These are phyloP conservation scores for Phytopythium litorale DNA, from an alignment of 352 stramenopile species.

Conservation along the genomic window DNA sequence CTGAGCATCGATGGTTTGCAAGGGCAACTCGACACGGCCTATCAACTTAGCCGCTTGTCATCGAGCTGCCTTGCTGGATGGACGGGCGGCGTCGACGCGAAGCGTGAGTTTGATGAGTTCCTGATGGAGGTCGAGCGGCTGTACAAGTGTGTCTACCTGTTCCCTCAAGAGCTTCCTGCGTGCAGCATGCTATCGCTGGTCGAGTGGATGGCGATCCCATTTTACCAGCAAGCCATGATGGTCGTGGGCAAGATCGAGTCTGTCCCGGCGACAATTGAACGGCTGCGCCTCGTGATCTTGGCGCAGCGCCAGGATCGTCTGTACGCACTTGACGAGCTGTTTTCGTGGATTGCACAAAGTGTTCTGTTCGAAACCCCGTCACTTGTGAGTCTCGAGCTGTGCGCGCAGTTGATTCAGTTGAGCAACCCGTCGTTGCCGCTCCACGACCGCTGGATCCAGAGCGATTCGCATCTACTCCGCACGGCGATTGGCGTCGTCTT, in stretches of 20 bases:
- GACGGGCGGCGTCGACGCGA: constrained; percentile 14
- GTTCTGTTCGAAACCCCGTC: constrained; percentile 22
- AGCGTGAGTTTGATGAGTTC: constrained; percentile 40
- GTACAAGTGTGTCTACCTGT: constrained; percentile 51
- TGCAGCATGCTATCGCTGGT: constrained; percentile 38
- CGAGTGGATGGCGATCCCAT: constrained; percentile 53
- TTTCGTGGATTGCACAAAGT: constrained; percentile 43
- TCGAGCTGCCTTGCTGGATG: constrained; percentile 26
- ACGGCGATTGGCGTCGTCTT: constrained; percentile 58
- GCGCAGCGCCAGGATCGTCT: constrained; percentile 24
- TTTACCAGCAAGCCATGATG: constrained; percentile 53
- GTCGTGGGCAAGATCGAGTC: constrained; percentile 26
- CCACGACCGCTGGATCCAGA: constrained; percentile 57
- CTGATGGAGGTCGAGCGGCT: constrained; percentile 49
- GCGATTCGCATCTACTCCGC: constrained; percentile 40
- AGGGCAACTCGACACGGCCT: constrained; percentile 49
- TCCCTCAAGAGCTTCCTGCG: constrained; percentile 25
- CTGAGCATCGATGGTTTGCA: constrained; percentile 54
- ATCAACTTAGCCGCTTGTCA: constrained; percentile 36
- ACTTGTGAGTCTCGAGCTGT: constrained; percentile 34
- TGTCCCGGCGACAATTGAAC: constrained; percentile 24
- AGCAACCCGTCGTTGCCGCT: constrained; percentile 53
- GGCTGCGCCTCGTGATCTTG: constrained; percentile 48
- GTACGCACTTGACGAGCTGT: constrained; percentile 45
- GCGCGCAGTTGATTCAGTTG: constrained; percentile 48